Conservation (phyloP, 441 rosid genomes). For the Gossypium davidsonii region DNA sequence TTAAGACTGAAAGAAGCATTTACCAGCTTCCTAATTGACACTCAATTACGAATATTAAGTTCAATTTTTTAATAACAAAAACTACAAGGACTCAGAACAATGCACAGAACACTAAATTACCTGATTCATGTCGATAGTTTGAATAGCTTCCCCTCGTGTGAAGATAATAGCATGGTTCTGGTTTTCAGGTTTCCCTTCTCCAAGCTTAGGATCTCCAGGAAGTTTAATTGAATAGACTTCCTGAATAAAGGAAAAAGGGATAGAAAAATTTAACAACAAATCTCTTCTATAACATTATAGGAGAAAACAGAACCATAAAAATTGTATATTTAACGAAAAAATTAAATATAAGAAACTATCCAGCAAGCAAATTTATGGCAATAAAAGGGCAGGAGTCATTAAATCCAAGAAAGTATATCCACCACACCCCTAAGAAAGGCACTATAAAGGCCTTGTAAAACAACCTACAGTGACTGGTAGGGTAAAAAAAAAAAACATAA, state of each 20-base stretch:
- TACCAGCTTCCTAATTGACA: not conserved
- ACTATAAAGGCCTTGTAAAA: not conserved
- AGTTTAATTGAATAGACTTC: constrained; percentile 90
- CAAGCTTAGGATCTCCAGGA: constrained; percentile 97
- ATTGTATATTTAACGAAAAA: not conserved
- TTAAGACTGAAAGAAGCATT: not conserved
- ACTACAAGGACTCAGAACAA: not conserved
- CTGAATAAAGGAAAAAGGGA: constrained; percentile 34
- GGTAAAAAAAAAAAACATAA: not conserved
- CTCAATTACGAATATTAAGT: not conserved
- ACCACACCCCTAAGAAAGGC: not conserved
- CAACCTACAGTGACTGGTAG: not conserved
- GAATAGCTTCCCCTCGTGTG: constrained; percentile 96
- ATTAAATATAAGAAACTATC: not conserved
- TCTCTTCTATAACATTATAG: not conserved
- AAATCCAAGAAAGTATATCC: not conserved
- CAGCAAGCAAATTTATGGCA: not conserved
- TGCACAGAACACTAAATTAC: constrained; percentile 25
- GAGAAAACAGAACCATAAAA: not conserved
- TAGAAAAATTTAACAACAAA: not conserved
- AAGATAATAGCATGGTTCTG: constrained; percentile 90
- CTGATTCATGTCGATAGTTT: constrained; percentile 99
- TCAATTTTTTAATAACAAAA: not conserved
- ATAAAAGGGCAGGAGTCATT: not conserved
- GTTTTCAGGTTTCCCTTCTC: constrained; percentile 97